Base-by-base conservation (phyloP, 2,329 filamentous ascomycete species). In the Graphilbum sp. region DNA sequence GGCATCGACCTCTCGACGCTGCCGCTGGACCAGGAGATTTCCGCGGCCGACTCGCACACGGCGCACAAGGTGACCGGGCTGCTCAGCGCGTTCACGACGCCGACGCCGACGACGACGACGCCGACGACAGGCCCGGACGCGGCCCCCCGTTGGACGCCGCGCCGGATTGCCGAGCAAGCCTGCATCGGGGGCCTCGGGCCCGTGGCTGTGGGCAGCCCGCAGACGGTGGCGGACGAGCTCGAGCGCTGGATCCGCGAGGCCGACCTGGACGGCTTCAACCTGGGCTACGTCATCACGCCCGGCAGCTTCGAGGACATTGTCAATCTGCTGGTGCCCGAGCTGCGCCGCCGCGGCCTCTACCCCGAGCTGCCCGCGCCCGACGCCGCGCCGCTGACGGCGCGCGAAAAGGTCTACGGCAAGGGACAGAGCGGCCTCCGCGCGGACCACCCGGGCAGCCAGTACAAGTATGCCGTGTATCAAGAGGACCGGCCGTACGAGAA, bases 201-300 rank as follows among this genome's bases (percentile, higher is more conserved):
- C 8, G 41, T 46, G 25, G 29, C 74, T 3, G 72, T 83, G 0
- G 78, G 79, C 0, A 82, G 75, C 0, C 60, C 78, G 0, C 54
- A 63, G n/a, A 68, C 72, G 45, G 75, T 83, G 2, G 79, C 75
- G 0, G 77, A 84, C 50, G 65, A 68, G 32, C 61, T 85, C 40
- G 74, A 84, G 54, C 55, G 61, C 1, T 84, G 79, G 78, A 61
- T 82, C 0, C 49, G 60, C 6, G 77, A 81, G 51, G 76, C 74
- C 0, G 79, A 81, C 45, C 67, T 84, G 1, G 79, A 84, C 49
- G 79, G 79, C 0, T 85, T 85, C 55, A 85, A 85, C 50, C 66
- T 84, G 52, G 75, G 46, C 7, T 40, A 44, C 24, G 39, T 43
- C 5, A 40, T 20, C 4, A 41, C 78, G 74, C 0, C 64, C 66